Conservation (phyloP, 1,284 basidiomycete species). For the Ceratobasidium theobromae region DNA sequence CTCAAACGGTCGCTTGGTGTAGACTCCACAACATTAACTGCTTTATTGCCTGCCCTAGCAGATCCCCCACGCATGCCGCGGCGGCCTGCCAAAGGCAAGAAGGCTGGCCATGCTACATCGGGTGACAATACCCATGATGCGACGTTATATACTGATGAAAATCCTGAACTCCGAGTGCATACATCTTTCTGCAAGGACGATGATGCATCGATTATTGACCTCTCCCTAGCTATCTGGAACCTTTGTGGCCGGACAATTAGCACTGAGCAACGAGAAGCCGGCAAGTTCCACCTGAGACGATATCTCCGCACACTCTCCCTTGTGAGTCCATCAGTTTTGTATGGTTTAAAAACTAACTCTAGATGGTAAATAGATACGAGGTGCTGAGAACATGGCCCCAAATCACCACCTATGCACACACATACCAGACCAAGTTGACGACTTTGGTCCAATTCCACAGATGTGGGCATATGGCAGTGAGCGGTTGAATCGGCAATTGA, state of each 20-base stretch:
- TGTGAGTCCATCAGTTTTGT: background rate
- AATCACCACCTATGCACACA: constrained; percentile 12
- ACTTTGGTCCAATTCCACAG: constrained; percentile 9
- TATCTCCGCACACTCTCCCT: background rate
- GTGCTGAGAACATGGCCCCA: constrained; percentile 11
- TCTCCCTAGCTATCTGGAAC: constrained; percentile 10
- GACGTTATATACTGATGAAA: background rate
- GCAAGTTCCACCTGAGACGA: background rate
- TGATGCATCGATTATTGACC: constrained; percentile 1
- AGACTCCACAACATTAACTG: background rate
- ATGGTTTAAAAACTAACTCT: background rate
- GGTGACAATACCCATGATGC: background rate
- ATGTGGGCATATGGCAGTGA: constrained; percentile 24
- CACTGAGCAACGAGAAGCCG: background rate
- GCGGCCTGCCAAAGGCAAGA: background rate
- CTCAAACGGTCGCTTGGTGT: background rate
- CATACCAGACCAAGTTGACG: constrained; percentile 1
- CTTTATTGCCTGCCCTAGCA: no score
- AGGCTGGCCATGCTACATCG: background rate
- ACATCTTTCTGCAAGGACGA: background rate
- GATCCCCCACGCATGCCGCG: background rate
- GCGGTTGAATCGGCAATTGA: constrained; percentile 7
- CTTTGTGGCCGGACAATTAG: background rate
- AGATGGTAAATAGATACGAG: constrained; percentile 7
- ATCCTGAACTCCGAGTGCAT: background rate